Evolutionary conservation across 495 filamentous ascomycete species (phyloP), one percentile per base, ranked within the genome.

Genomic region (Gamarada debralockiae): DNA sequence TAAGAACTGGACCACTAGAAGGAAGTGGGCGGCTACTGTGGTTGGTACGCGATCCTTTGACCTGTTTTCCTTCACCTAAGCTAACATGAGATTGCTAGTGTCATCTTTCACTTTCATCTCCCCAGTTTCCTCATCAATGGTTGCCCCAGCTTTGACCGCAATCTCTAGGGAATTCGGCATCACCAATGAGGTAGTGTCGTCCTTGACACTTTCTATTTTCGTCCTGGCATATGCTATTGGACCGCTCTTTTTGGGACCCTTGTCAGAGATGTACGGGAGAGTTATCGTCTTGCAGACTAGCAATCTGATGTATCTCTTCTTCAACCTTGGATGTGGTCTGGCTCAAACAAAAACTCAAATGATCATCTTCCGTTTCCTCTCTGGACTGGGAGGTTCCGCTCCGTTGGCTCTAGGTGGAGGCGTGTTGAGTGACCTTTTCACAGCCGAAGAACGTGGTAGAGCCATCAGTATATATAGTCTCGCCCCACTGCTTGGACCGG

Each of bases 51-150:
- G 21, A 38, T n/a, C 13, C 20, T n/a, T 41, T 20, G 13, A 18
- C 13, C 3, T 5, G 10, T 33, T 24, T 39, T 20, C 34, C 31
- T 8, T 22, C 5, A 21, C 2, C 21, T 9, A 21, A 43, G 17
- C 22, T 23, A 2, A 52, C 7, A 4, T 25, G 18, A 43, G 5
- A 15, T 13, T 23, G 14, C 12, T 36, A 52, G 68, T 75, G n/a
- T 72, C 83, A 0, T 71, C 72, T 13, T 87, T 83, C 64, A 90
- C 85, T 0, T 81, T 92, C 55, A 85, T 92, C 51, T 89, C 86
- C 0, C 87, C 89, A 0, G 62, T 77, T 17, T 69, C 70, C 8
- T 85, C 80, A 3, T 83, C 82, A 10, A 89, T 93, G 78, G 79
- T 92, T 8, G 83, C 89, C 0, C 89, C 89, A 0, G 83, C 82